Percentiles rank a stretch among this genome's conserved stretches.
Evolutionary conservation across 2,329 filamentous ascomycete species (phyloP).

Genomic region (Sporothrix dimorphospora): DNA sequence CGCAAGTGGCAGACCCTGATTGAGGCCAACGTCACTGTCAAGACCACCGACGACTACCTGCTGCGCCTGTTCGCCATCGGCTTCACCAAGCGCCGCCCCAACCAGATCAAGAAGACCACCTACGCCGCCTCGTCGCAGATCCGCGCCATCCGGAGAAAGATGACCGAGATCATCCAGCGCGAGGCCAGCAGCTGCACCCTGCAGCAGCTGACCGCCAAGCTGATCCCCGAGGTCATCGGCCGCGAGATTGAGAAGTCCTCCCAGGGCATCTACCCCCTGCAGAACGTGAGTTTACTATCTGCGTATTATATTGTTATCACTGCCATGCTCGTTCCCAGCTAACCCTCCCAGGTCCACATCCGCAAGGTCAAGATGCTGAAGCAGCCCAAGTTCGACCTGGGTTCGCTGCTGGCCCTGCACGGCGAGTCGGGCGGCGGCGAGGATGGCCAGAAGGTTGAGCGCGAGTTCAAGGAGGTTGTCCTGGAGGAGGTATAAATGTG

Average conservation of each 20-base stretch:
- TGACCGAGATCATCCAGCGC: constrained; percentile 97
- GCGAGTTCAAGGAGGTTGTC: constrained; percentile 98
- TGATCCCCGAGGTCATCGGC: constrained; percentile 98
- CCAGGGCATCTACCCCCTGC: constrained; percentile 98
- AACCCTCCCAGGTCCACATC: constrained; percentile 80
- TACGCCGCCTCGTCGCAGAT: constrained; percentile 98
- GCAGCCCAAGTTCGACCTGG: constrained; percentile 98
- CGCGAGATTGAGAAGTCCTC: constrained; percentile 99
- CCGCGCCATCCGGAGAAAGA: constrained; percentile 98
- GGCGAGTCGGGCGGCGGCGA: constrained; percentile 91
- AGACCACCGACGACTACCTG: constrained; percentile 99
- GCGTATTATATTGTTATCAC: background rate
- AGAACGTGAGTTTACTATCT: constrained; percentile 71
- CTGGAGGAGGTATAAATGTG: constrained; percentile 83
- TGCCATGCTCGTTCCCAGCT: background rate
- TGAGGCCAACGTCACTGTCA: constrained; percentile 99
- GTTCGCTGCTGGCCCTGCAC: constrained; percentile 93
- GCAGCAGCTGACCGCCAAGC: constrained; percentile 94
- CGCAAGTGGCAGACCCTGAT: constrained; percentile 99
- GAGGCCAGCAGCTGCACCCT: constrained; percentile 95
- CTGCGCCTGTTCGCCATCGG: constrained; percentile 98
- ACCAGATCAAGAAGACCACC: constrained; percentile 99
- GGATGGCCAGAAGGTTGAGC: constrained; percentile 96
- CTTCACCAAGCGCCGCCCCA: constrained; percentile 98
- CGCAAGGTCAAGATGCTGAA: constrained; percentile 99